Percentiles rank a stretch among this genome's conserved stretches.
These are phyloP conservation scores for Epichloe hybrida DNA, from an alignment of 2,329 filamentous ascomycete genomes.

Conservation along the genomic window DNA sequence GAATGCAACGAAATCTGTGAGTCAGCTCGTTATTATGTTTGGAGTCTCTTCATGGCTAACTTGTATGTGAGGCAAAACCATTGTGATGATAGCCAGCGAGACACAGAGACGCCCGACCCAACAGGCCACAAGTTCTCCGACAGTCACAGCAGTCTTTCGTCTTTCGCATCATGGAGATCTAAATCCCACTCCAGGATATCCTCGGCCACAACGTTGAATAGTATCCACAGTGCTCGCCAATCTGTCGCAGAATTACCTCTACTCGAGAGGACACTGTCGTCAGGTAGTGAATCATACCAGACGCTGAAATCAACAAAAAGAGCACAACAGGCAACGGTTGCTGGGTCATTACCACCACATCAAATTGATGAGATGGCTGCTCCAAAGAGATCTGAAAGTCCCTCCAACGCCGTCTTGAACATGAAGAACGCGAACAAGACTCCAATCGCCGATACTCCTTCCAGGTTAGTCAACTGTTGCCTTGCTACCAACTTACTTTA, in stretches of 20 bases:
- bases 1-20: constrained; percentile 2
- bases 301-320: constrained; percentile 2
- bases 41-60: neutral
- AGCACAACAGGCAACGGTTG: neutral
- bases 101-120: constrained; percentile 1
- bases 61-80: neutral
- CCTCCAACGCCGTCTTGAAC: constrained; percentile 15
- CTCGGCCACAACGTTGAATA: constrained; percentile 37
- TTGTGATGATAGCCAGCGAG: constrained; percentile 3
- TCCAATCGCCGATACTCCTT: neutral
- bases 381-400: constrained; percentile 7
- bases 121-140: constrained; percentile 26
- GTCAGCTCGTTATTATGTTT: neutral
- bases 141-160: constrained; percentile 39
- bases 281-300: constrained; percentile 11
- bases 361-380: neutral
- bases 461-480: constrained; percentile 5
- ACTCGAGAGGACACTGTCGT: constrained; percentile 23
- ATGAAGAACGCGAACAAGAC: constrained; percentile 4
- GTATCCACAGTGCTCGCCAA: constrained; percentile 21
- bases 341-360: neutral
- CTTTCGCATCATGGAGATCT: constrained; percentile 33
- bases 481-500: neutral
- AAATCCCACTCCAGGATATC: constrained; percentile 38
- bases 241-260: constrained; percentile 24